Evolutionary conservation across 257 asterid species (phyloP).

Genomic region (Solanum neorickii): DNA sequence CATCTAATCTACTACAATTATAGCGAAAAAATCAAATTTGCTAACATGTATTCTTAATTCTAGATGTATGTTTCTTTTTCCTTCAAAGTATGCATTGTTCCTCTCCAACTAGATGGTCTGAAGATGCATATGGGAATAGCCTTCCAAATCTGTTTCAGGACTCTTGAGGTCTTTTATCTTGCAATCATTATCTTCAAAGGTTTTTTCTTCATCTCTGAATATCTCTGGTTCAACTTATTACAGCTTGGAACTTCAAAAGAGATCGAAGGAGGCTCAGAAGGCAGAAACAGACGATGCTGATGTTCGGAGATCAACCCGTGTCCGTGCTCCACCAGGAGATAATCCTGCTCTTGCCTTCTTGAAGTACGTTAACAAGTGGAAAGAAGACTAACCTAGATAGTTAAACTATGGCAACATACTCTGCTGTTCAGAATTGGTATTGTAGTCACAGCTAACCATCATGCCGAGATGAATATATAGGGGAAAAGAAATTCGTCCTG

Average conservation of each 20-base stretch:
- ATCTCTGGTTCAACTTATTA: neutral
- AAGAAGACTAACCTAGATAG: slow-evolving; percentile 24
- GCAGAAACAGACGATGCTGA: slow-evolving; percentile 58
- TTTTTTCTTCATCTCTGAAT: neutral
- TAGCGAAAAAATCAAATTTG: neutral
- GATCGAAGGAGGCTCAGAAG: slow-evolving; percentile 46
- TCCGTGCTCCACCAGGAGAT: slow-evolving; percentile 76
- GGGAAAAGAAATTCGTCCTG: neutral
- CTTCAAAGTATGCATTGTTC: neutral
- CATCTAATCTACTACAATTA: neutral
- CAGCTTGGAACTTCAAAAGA: slow-evolving; percentile 63
- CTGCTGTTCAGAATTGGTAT: neutral
- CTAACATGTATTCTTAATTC: neutral
- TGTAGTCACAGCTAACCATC: neutral
- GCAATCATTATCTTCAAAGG: neutral
- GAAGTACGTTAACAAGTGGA: slow-evolving; percentile 93
- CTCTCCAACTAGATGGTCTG: neutral
- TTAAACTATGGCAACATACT: neutral
- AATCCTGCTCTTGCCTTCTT: slow-evolving; percentile 60
- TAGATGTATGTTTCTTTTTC: neutral
- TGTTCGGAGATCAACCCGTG: slow-evolving; percentile 83
- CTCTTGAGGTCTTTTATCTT: neutral
- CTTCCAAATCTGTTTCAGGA: neutral
- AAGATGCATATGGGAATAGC: neutral
- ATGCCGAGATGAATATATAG: neutral